Evolutionary conservation across 1,284 basidiomycete species (phyloP).

Genomic region (Kalmanozyma brasiliensis): DNA sequence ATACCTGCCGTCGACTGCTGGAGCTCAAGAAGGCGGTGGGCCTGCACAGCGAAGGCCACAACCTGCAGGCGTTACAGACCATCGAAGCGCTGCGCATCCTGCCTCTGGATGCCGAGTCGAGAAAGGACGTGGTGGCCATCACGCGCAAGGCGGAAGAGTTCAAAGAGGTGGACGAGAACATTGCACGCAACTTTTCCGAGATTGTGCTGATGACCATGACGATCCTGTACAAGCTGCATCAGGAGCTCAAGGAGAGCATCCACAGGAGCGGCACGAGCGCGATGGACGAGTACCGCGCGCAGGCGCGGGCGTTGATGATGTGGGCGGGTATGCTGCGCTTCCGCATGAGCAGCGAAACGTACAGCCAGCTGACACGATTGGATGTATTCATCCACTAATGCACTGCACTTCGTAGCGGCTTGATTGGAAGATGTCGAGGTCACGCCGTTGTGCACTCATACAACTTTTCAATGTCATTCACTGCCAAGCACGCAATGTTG

Average conservation of each 20-base stretch:
- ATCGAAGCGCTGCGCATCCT: constrained; percentile 90
- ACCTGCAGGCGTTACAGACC: constrained; percentile 82
- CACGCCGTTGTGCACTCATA: too few relatives aligned
- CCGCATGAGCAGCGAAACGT: constrained; percentile 67
- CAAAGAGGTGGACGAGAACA: constrained; percentile 82
- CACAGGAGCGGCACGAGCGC: constrained; percentile 48
- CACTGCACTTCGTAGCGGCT: too few relatives aligned
- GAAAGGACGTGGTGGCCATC: constrained; percentile 81
- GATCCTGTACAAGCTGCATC: constrained; percentile 74
- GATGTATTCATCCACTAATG: constrained; percentile 56
- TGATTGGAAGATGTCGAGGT: neutral
- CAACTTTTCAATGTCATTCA: too few relatives aligned
- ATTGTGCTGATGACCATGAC: constrained; percentile 95
- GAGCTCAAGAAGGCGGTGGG: constrained; percentile 84
- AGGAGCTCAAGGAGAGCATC: constrained; percentile 61
- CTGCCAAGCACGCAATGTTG: too few relatives aligned
- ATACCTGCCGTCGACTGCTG: constrained; percentile 75
- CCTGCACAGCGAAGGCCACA: constrained; percentile 78
- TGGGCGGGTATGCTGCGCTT: constrained; percentile 67
- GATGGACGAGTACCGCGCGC: constrained; percentile 61
- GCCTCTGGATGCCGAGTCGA: constrained; percentile 76
- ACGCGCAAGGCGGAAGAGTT: constrained; percentile 90
- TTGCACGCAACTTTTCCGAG: constrained; percentile 88
- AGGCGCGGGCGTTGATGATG: constrained; percentile 66
- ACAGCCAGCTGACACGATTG: constrained; percentile 64